Evolutionary conservation across 768 basidiomycete species (phyloP), one percentile per base, ranked within the genome.

Genomic region (Ramaria sp.): DNA sequence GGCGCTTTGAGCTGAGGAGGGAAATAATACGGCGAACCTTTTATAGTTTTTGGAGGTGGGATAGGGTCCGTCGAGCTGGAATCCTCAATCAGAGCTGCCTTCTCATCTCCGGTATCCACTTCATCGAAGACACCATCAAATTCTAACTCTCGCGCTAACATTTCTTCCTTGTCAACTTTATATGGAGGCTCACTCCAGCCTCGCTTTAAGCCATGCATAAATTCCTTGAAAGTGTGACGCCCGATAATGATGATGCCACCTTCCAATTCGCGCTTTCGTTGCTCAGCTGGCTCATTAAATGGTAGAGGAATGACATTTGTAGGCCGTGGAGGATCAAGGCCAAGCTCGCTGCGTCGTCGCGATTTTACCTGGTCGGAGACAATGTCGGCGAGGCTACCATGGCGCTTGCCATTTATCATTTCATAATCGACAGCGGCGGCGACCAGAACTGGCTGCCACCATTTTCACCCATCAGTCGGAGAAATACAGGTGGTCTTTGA

Each of bases 401-500:
- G 83, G 56, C 84, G 76, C 62, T 87, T 87, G 22, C 90, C 88
- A 13, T 78, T 73, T 45, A 91, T 70, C 67, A 93, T 78, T 36
- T 86, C 82, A 67, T 88, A 99, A 74, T 99, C 96, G 34, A 97
- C 73, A 0, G 92, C 96, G 1, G 93, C 92, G 5, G 95, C 93
- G 34, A 94, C 88, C 5, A 99, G 75, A 54, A 95, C 78, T 8
- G 96, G 96, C 96, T 99, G 63, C 50, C 57, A 52, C 41, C 32
- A 38, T 59, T n/a, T n/a, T 39, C 20, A 28, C 15, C 42, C 5
- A n/a, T 38, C 38, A 45, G 45, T 28, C 43, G 48, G 44, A 41
- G 55, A 20, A 48, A 34, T 15, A 58, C 58, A 62, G 59, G 51
- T 60, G 54, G 56, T 28, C 37, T 51, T 53, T 45, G n/a, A 47